Conservation (phyloP, 495 filamentous ascomycete genomes). For the Chaetomium fimeti region DNA sequence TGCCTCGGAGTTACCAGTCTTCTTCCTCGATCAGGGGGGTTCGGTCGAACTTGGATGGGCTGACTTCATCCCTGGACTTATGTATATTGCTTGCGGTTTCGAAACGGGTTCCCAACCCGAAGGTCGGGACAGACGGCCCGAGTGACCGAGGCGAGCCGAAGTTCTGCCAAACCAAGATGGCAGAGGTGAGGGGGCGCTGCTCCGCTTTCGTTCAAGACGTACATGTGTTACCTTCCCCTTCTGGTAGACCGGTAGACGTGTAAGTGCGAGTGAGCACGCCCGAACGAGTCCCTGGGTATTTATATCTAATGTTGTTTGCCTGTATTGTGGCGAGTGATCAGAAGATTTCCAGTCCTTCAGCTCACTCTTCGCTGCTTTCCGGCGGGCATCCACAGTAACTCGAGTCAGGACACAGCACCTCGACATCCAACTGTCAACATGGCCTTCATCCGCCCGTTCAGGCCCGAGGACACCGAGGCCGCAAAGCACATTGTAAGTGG, state of each 20-base stretch:
- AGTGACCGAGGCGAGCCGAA: constrained; percentile 13
- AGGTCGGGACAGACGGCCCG: constrained; percentile 9
- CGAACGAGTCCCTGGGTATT: neutral
- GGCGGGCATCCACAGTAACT: neutral
- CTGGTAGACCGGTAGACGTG: neutral
- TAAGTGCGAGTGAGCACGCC: neutral
- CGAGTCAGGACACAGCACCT: neutral
- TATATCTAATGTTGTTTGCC: neutral
- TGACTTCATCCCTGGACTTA: neutral
- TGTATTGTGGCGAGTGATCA: neutral
- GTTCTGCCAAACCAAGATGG: constrained; percentile 22
- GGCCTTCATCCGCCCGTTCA: constrained; percentile 41
- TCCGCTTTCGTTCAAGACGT: neutral
- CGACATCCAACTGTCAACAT: constrained; percentile 20
- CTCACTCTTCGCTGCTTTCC: neutral
- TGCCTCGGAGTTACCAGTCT: no score
- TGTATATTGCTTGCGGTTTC: neutral
- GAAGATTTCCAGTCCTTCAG: neutral
- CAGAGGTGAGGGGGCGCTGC: constrained; percentile 4
- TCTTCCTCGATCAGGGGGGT: no score
- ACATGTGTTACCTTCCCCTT: neutral
- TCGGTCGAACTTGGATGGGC: neutral
- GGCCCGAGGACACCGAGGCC: constrained; percentile 35
- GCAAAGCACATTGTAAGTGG: constrained; percentile 39
- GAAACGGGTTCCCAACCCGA: neutral